Evolutionary conservation across 345 rosid species (phyloP).

Genomic region (Streptanthus diversifolius): DNA sequence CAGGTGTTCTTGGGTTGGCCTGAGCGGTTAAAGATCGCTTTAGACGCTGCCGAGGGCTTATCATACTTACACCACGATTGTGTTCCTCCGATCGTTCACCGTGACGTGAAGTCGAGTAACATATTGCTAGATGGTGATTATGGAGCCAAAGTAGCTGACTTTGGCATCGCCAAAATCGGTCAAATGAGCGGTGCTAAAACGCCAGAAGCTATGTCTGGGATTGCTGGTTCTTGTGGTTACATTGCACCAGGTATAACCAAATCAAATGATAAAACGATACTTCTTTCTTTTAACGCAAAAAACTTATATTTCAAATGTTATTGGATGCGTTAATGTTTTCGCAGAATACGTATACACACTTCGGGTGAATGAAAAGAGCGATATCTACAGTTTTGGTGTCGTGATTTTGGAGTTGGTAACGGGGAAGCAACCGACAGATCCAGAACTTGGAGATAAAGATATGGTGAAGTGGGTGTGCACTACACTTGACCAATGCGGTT

Average conservation of each 20-base stretch:
- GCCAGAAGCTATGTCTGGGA: slow-evolving; percentile 70
- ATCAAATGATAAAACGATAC: neutral
- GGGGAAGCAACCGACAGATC: slow-evolving; percentile 62
- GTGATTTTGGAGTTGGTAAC: slow-evolving; percentile 81
- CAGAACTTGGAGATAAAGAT: slow-evolving; percentile 74
- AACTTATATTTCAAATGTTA: neutral
- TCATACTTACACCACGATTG: slow-evolving; percentile 92
- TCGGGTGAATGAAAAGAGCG: slow-evolving; percentile 92
- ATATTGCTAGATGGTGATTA: slow-evolving; percentile 70
- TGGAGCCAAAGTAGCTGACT: slow-evolving; percentile 80
- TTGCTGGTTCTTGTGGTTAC: slow-evolving; percentile 90
- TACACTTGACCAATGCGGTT: slow-evolving; percentile 48
- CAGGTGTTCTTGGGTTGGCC: slow-evolving; percentile 59
- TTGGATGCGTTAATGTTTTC: neutral
- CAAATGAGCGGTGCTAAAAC: slow-evolving; percentile 41
- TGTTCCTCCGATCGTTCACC: slow-evolving; percentile 87
- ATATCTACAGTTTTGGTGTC: slow-evolving; percentile 86
- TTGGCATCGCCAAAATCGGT: slow-evolving; percentile 84
- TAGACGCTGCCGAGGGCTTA: slow-evolving; percentile 85
- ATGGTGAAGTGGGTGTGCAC: slow-evolving; percentile 72
- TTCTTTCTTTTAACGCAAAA: neutral
- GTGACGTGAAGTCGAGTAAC: slow-evolving; percentile 88
- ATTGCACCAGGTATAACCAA: slow-evolving; percentile 80
- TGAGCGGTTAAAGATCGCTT: slow-evolving; percentile 60
- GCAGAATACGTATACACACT: slow-evolving; percentile 89